Base-by-base conservation (phyloP, 306 rosid genomes). In the Amphicarpaea edgeworthii region DNA sequence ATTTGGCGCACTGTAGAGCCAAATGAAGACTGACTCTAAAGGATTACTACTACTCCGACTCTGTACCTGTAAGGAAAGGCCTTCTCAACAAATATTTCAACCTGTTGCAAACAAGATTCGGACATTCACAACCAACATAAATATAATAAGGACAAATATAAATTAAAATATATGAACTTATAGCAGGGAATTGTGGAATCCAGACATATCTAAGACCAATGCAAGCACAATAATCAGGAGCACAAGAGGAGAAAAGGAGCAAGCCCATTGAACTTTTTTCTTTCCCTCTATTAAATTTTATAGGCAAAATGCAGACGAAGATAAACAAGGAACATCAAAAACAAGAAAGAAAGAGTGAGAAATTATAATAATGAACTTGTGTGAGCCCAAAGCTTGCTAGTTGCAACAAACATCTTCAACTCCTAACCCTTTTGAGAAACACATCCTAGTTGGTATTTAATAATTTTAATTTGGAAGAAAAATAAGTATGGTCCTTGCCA, bases 41-140 rank as follows among this genome's bases (percentile, higher is more conserved):
- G 47, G 64, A 34, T 75, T 51, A 59, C 43, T 78, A 46, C 24
- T 59, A 72, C 68, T 12, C 32, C 4, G 16, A 77, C 84, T 85
- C 78, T 83, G 84, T 77, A 85, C 84, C 77, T 24, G 54, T 16
- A 38, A 16, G 77, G 79, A 62, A 81, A 62, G 24, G 63, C 72
- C 63, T 81, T 68, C 87, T 68, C 28, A 47, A 45, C 54, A 50
- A 65, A 72, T 54, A 74, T 63, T 53, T 4, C 41, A 70, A 41
- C 87, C 92, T 90, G 89, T 57, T 40, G 75, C 73, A 81, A 76
- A 85, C 19, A 75, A 68, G 53, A 79, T 34, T 67, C 64, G 14
- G 59, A 42, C 78, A 47, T 79, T 70, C 65, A 69, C 43, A 28
- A 74, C 32, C 69, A 79, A 63, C 23, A 65, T 34, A 70, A 62